Percentiles rank a stretch among this genome's conserved stretches.
These are phyloP conservation scores for Lepidium sativum DNA, from an alignment of 345 rosid genomes.

Conservation along the genomic window DNA sequence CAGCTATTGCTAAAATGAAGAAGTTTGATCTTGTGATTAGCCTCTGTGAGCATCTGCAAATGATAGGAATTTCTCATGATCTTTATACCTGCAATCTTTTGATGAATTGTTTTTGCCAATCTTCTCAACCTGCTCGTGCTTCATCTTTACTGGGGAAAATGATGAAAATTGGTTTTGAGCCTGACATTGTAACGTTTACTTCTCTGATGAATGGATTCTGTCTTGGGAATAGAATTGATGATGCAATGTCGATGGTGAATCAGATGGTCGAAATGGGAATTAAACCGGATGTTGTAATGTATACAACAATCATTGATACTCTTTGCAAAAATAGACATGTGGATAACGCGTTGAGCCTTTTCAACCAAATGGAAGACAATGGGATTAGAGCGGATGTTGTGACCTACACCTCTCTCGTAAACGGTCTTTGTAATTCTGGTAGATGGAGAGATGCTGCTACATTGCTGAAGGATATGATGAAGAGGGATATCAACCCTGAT, in stretches of 20 bases:
- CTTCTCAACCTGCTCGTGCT: not conserved
- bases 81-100: constrained; percentile 12
- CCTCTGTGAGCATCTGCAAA: constrained; percentile 1
- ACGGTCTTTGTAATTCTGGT: constrained; percentile 6
- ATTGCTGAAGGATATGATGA: not conserved
- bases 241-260: constrained; percentile 5
- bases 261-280: constrained; percentile 2
- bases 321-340: constrained; percentile 10
- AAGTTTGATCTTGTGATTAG: constrained; percentile 7
- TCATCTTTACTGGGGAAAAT: constrained; percentile 13
- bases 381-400: constrained; percentile 11
- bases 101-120: constrained; percentile 5
- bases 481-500: constrained; percentile 9
- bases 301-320: constrained; percentile 15
- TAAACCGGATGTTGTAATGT: constrained; percentile 9
- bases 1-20: constrained; percentile 9
- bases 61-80: constrained; percentile 8
- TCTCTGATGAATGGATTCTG: constrained; percentile 13
- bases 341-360: constrained; percentile 5
- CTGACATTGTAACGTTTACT: constrained; percentile 10
- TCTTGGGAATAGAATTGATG: not conserved
- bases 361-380: constrained; percentile 6
- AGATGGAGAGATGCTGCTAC: constrained; percentile 8
- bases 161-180: constrained; percentile 22
- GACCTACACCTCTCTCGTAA: constrained; percentile 6